phyloP scores from a whole-genome alignment of 2,329 filamentous ascomycete genomes.

The Cadophora sp. region DNA sequence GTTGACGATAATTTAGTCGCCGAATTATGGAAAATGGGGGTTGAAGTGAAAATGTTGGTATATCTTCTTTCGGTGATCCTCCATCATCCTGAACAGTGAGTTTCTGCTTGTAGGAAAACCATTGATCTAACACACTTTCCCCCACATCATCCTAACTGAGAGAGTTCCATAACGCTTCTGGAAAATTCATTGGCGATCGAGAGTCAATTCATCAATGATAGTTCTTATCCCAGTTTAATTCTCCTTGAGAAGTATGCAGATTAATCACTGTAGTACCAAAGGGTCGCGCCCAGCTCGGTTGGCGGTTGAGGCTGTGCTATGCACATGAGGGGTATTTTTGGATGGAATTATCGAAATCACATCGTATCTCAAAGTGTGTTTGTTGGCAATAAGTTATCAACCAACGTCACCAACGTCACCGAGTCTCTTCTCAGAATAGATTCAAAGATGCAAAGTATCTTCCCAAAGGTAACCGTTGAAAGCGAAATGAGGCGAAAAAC shows the following conservation, averaged over 20 bases:
- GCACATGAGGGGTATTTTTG: neutral
- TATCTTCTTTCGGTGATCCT: too few species aligned
- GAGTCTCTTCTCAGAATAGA: neutral
- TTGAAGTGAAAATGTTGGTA: too few species aligned
- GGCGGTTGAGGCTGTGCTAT: neutral
- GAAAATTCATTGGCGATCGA: neutral
- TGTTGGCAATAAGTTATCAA: neutral
- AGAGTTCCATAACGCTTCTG: neutral
- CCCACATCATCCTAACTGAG: neutral
- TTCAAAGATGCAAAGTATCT: neutral
- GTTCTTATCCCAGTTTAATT: neutral
- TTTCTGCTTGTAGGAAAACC: too few species aligned
- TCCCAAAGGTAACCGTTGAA: too few species aligned
- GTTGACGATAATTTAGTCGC: too few species aligned
- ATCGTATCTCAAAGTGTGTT: neutral
- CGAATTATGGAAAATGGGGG: too few species aligned
- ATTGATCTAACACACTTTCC: too few species aligned
- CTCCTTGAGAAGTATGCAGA: conserved; percentile 1
- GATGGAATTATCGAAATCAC: neutral
- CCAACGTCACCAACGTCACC: neutral
- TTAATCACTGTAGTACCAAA: neutral
- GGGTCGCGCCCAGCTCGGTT: neutral
- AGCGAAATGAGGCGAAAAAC: neutral
- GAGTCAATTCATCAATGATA: neutral
- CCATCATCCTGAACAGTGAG: too few species aligned